These are phyloP conservation scores for Lentinula novae-zelandiae DNA, from an alignment of 1,284 basidiomycete species.

Conservation along the genomic window DNA sequence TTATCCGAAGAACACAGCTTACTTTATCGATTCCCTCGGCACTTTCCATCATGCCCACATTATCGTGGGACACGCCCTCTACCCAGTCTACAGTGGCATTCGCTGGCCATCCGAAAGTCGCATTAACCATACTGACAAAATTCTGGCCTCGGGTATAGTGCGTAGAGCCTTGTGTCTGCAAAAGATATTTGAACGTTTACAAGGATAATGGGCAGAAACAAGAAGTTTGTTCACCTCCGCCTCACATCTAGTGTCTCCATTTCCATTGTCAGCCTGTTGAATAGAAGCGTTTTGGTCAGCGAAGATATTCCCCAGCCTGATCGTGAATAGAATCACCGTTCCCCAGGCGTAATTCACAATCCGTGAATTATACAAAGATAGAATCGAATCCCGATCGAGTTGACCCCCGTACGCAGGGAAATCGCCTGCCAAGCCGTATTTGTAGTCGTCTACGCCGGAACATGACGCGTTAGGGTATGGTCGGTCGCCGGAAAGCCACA, in stretches of 20 bases:
- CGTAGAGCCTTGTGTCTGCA: conserved; percentile 13
- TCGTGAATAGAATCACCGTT: background rate
- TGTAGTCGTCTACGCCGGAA: conserved; percentile 7
- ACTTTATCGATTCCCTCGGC: background rate
- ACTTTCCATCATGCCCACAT: conserved; percentile 13
- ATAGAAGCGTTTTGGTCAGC: background rate
- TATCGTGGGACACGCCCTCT: conserved; percentile 10
- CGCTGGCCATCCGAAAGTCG: conserved; percentile 8
- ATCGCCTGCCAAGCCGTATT: conserved; percentile 10
- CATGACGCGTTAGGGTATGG: conserved; percentile 6
- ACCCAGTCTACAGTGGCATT: conserved; percentile 12
- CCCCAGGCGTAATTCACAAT: conserved; percentile 15
- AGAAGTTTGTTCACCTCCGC: conserved; percentile 3
- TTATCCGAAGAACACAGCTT: background rate
- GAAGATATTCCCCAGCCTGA: background rate
- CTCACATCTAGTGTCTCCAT: conserved; percentile 13
- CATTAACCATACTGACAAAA: conserved; percentile 11
- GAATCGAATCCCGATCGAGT: conserved; percentile 9
- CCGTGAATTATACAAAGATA: conserved; percentile 5
- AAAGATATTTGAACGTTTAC: too few species aligned
- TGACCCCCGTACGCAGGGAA: conserved; percentile 10
- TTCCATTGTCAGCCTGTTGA: conserved; percentile 10
- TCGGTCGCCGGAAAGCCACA: conserved; percentile 13
- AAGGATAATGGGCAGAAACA: background rate
- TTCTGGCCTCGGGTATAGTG: conserved; percentile 14